Conservation (phyloP, 148 eudicot species). For the Polygonum maritimum region DNA sequence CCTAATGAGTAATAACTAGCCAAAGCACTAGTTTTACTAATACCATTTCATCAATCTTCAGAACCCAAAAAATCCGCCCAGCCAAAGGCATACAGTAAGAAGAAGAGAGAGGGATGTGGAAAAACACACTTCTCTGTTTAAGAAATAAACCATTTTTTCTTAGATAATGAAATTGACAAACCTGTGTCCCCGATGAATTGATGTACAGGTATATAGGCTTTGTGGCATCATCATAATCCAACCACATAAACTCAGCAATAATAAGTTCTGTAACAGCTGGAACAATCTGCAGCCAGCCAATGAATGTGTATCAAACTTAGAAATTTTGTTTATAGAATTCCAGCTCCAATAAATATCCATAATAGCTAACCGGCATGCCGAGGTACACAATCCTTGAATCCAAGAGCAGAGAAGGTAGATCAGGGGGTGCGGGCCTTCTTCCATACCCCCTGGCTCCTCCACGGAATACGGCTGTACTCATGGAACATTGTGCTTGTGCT, state of each 20-base stretch:
- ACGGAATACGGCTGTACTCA: constrained; percentile 71
- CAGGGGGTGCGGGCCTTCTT: constrained; percentile 78
- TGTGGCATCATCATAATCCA: constrained; percentile 58
- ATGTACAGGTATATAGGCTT: constrained; percentile 86
- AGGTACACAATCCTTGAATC: constrained; percentile 72
- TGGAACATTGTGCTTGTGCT: constrained; percentile 54
- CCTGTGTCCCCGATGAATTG: constrained; percentile 81
- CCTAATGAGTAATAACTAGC: background rate
- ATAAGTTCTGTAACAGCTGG: constrained; percentile 82
- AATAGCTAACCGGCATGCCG: constrained; percentile 70
- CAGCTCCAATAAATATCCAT: background rate
- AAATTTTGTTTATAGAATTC: background rate
- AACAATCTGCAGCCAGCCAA: constrained; percentile 54
- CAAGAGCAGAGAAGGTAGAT: constrained; percentile 70
- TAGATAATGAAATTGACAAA: constrained; percentile 11
- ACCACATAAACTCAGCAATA: constrained; percentile 81
- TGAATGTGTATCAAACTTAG: constrained; percentile 5
- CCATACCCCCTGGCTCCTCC: constrained; percentile 58
- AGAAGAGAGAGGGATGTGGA: background rate
- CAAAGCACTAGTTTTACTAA: background rate
- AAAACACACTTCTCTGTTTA: background rate
- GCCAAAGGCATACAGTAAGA: background rate
- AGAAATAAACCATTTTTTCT: background rate
- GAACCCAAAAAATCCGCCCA: background rate
- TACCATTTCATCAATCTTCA: background rate